Conservation (phyloP, 2,329 filamentous ascomycete species). For the Monosporascus ibericus region DNA sequence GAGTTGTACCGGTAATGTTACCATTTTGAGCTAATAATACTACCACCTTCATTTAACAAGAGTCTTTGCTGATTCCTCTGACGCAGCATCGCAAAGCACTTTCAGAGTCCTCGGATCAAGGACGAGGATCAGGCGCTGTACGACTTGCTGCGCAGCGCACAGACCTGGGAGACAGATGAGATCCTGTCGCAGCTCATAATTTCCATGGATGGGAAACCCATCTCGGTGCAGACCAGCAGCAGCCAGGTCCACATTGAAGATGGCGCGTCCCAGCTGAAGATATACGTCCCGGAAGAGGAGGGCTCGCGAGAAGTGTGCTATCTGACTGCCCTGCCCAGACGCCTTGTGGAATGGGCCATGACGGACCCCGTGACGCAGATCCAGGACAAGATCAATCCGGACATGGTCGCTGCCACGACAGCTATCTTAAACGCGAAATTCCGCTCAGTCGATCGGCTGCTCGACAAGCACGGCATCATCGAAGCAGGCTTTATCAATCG, state of each 20-base stretch:
- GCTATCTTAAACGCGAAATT: background rate
- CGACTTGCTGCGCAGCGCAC: constrained; percentile 11
- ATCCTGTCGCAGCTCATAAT: constrained; percentile 25
- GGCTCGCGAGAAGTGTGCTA: constrained; percentile 1
- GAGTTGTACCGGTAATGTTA: constrained; percentile 26
- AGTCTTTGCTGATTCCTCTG: background rate
- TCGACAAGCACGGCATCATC: constrained; percentile 1
- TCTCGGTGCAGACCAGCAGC: constrained; percentile 11
- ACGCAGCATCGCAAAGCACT: constrained; percentile 23
- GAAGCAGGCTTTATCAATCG: constrained; percentile 2
- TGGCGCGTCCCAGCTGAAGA: background rate
- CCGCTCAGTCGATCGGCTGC: background rate
- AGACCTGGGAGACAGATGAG: constrained; percentile 23
- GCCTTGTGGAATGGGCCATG: constrained; percentile 7
- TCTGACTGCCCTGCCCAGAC: constrained; percentile 1
- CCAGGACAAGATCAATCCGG: background rate
- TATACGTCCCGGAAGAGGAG: constrained; percentile 26
- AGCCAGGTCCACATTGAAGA: constrained; percentile 13
- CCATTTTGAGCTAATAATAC: background rate
- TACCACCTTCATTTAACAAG: background rate
- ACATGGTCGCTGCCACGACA: background rate
- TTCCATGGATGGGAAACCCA: constrained; percentile 16
- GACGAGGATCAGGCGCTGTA: constrained; percentile 15
- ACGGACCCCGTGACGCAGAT: constrained; percentile 1
- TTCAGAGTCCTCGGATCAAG: constrained; percentile 16